Evolutionary conservation across 2,329 filamentous ascomycete genomes (phyloP), one percentile per base, ranked within the genome.

Genomic region (Grosmannia clavigera): DNA sequence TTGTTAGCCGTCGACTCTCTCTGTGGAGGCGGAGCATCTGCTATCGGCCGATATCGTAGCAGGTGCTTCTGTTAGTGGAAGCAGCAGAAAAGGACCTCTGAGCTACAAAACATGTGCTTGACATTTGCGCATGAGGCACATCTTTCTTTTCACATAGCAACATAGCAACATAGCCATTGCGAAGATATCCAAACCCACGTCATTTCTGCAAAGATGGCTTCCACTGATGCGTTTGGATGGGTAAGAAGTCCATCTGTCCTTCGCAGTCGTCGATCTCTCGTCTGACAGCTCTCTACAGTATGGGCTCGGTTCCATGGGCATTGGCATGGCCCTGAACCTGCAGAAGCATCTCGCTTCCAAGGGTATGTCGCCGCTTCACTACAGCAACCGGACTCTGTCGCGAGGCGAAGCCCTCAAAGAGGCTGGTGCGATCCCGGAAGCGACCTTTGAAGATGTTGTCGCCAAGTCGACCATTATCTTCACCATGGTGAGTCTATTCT

Each of bases 141-240:
- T 3, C 48, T 14, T 16, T 16, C 5, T 5, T 11, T 51, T 27
- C 10, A 16, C 22, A 16, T 12, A 12, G 27, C 22, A 22, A 22
- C 22, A 22, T 22, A 22, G 22, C n/a, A 50, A 50, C n/a, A 27
- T 5, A 50, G 3, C 7, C 10, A 7, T 50, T 50, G 7, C 14
- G 46, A 11, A 25, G 5, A 19, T 25, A 12, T 50, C 10, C 50
- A 3, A 33, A 33, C 9, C 29, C 22, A 16, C 27, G 51, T 31
- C 11, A 31, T n/a, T 33, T 12, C n/a, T 11, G 12, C 10, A n/a
- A 35, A 40, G n/a, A 87, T 65, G 10, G 69, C 67, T 14, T 53
- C 31, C n/a, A 19, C 57, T 16, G 57, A 58, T 50, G 5, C 57
- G 10, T 59, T 59, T 35, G 58, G 58, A 54, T 59, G 58, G 58